These are phyloP conservation scores for Diaporthe amygdali DNA, from an alignment of 2,329 filamentous ascomycete genomes.

Conservation along the genomic window DNA sequence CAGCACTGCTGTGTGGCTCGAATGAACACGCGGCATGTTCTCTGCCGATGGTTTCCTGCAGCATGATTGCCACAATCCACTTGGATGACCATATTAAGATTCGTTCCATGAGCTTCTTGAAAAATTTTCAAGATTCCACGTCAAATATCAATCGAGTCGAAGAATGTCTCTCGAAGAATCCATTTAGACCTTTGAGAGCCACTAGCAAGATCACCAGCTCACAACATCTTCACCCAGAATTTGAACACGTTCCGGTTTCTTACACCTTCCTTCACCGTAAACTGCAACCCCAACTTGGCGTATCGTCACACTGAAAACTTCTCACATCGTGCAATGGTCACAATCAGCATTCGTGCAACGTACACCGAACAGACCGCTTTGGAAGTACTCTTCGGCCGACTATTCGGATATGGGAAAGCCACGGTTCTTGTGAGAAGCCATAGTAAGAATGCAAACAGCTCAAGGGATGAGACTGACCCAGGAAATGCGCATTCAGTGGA, in stretches of 20 bases:
- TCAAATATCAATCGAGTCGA: not conserved
- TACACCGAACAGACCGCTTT: conserved; percentile 15
- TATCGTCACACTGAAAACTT: not conserved
- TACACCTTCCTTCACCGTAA: not conserved
- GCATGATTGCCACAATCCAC: not conserved
- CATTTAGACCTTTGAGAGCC: not conserved
- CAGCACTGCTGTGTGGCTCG: not conserved
- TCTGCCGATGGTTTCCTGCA: not conserved
- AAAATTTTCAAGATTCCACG: not conserved
- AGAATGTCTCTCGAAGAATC: not conserved
- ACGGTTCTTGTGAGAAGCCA: conserved; percentile 8
- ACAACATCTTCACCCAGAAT: not conserved
- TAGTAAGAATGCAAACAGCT: not conserved
- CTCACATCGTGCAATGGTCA: not conserved
- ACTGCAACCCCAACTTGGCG: not conserved
- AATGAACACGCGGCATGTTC: not conserved
- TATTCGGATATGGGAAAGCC: conserved; percentile 15
- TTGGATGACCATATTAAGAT: not conserved
- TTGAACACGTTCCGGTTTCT: not conserved
- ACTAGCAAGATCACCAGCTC: not conserved
- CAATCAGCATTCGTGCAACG: conserved; percentile 15
- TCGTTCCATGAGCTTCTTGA: not conserved
- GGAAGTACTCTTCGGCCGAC: not conserved
- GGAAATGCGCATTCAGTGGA: not conserved
- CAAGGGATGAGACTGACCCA: not conserved